Evolutionary conservation across 176 grass and related monocot genomes (phyloP).

Genomic region (Triticum dicoccoides): DNA sequence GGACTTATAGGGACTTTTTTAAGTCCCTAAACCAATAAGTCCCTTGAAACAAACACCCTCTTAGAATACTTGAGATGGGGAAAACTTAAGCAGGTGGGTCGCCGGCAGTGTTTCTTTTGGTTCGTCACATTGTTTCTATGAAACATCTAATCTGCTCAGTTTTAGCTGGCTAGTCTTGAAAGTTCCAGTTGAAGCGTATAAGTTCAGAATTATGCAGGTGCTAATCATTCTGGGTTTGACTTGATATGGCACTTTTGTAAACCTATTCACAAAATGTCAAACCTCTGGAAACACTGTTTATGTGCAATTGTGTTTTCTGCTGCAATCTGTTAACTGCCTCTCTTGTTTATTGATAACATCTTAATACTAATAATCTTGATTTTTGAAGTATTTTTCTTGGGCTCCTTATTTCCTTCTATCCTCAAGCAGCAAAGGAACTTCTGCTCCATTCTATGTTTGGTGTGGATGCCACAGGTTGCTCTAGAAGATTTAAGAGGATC

Average conservation of each 20-base stretch:
- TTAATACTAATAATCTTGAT: conserved; percentile 11
- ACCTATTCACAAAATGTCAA: background rate
- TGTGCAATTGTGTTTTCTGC: background rate
- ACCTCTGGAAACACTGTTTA: background rate
- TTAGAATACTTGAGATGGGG: too few relatives aligned
- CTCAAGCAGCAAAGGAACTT: background rate
- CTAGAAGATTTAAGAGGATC: conserved; percentile 14
- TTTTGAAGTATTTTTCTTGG: background rate
- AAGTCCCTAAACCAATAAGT: too few relatives aligned
- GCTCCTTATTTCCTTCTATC: background rate
- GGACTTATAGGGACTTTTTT: too few relatives aligned
- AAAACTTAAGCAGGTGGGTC: background rate
- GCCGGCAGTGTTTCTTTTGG: background rate
- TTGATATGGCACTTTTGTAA: too few relatives aligned
- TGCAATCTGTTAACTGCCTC: background rate
- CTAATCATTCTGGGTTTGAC: background rate
- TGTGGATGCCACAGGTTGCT: conserved; percentile 25
- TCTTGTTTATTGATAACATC: background rate
- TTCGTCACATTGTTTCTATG: background rate
- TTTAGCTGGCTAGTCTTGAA: background rate
- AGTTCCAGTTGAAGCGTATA: background rate
- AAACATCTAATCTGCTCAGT: background rate
- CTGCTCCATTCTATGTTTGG: background rate
- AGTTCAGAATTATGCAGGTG: background rate
- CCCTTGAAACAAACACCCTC: too few relatives aligned